Evolutionary conservation across 106 monocot genomes (phyloP).

Genomic region (Platanthera guangdongensis): DNA sequence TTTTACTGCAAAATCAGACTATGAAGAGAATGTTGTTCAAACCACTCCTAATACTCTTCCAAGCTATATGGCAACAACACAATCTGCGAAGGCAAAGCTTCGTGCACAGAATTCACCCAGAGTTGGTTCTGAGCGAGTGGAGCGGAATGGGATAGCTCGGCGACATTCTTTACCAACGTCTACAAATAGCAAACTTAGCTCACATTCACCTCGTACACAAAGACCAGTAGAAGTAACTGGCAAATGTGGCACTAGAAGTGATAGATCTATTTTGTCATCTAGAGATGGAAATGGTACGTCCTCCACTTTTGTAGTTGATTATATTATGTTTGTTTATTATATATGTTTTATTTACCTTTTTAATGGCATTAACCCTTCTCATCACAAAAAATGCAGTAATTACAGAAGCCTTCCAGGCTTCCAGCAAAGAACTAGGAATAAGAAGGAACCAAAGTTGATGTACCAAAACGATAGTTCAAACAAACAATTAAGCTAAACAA

Average conservation of each 20-base stretch:
- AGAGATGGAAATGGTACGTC: slow-evolving; percentile 41
- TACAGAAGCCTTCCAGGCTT: too few relatives aligned
- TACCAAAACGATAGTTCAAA: too few relatives aligned
- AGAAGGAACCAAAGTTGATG: too few relatives aligned
- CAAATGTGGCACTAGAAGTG: slow-evolving; percentile 20
- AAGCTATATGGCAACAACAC: slow-evolving; percentile 77
- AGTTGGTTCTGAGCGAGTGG: slow-evolving; percentile 51
- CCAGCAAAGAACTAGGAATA: too few relatives aligned
- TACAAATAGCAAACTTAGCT: slow-evolving; percentile 51
- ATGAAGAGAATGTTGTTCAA: slow-evolving; percentile 43
- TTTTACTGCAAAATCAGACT: slow-evolving; percentile 52
- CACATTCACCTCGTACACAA: slow-evolving; percentile 45
- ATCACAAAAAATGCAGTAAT: too few relatives aligned
- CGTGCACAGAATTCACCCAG: slow-evolving; percentile 56
- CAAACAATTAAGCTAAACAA: too few relatives aligned
- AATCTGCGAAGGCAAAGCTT: slow-evolving; percentile 76
- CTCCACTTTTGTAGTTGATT: background rate
- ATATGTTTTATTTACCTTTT: too few relatives aligned
- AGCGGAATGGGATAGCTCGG: slow-evolving; percentile 49
- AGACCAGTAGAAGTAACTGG: slow-evolving; percentile 24
- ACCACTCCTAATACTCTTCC: slow-evolving; percentile 43
- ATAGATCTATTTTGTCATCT: slow-evolving; percentile 39
- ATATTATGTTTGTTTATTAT: too few relatives aligned
- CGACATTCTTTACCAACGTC: slow-evolving; percentile 74
- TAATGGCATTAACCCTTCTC: too few relatives aligned